These are phyloP conservation scores for Aegilops longissima DNA, from an alignment of 176 grass and related monocot genomes.

Conservation along the genomic window DNA sequence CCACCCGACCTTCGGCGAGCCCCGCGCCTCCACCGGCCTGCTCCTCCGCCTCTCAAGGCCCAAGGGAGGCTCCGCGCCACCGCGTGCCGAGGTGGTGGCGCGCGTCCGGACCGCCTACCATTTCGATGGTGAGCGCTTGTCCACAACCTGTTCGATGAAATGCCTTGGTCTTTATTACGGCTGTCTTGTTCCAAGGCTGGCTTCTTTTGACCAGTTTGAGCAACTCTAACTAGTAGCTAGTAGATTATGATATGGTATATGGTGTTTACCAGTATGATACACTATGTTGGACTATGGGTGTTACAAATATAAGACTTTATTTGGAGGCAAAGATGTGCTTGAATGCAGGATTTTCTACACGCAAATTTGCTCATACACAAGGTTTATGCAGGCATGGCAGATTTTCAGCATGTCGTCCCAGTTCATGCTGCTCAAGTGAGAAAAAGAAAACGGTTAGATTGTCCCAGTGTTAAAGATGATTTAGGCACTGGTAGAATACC, in stretches of 20 bases:
- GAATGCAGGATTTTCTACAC: background rate
- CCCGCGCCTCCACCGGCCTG: constrained; percentile 42
- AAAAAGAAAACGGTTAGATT: constrained; percentile 53
- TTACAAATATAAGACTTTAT: background rate
- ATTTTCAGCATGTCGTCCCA: constrained; percentile 84
- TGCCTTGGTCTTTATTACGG: background rate
- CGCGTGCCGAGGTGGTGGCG: constrained; percentile 57
- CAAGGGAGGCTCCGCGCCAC: constrained; percentile 7
- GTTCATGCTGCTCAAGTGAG: constrained; percentile 67
- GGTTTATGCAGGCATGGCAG: constrained; percentile 62
- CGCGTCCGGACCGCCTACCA: constrained; percentile 62
- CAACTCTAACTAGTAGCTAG: background rate
- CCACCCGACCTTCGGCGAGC: constrained; percentile 66
- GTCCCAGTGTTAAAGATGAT: constrained; percentile 24
- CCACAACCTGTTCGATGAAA: constrained; percentile 19
- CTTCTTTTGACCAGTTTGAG: background rate
- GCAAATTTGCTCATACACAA: constrained; percentile 8
- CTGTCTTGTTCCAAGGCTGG: background rate
- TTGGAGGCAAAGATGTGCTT: background rate
- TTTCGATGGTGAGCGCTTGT: constrained; percentile 45
- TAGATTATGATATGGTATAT: no score
- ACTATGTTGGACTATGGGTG: background rate
- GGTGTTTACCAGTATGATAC: no score
- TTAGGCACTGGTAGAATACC: constrained; percentile 31
- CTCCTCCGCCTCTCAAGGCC: constrained; percentile 59